Evolutionary conservation across 2,329 filamentous ascomycete genomes (phyloP).

Genomic region (Paracoccidioides brasiliensis): DNA sequence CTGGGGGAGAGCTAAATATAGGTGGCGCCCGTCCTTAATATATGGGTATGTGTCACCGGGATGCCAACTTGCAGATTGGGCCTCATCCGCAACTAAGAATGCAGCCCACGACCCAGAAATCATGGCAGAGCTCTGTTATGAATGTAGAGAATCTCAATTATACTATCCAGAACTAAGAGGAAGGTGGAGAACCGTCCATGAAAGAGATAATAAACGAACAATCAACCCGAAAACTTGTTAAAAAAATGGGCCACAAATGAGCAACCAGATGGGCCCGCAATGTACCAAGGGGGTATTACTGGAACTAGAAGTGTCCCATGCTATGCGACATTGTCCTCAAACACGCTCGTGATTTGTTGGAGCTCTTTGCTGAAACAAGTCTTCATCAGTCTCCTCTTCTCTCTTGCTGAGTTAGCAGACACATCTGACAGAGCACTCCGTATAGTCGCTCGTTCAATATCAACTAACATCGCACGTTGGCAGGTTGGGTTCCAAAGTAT

Average conservation of each 20-base stretch:
- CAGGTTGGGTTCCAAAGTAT: slow-evolving; percentile 10
- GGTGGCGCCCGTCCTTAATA: too few relatives aligned
- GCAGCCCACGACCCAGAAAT: too few relatives aligned
- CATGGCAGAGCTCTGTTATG: too few relatives aligned
- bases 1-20: too few relatives aligned
- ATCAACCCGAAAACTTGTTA: neutral
- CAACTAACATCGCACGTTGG: slow-evolving; percentile 7
- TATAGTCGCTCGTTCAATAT: slow-evolving; percentile 3
- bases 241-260: neutral
- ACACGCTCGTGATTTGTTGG: neutral
- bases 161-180: too few relatives aligned
- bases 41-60: too few relatives aligned
- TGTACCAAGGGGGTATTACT: neutral
- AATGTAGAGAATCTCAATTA: too few relatives aligned
- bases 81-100: too few relatives aligned
- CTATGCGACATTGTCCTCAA: neutral
- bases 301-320: neutral
- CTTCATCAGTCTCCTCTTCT: neutral
- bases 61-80: too few relatives aligned
- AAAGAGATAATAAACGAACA: too few relatives aligned
- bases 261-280: neutral
- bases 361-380: slow-evolving; percentile 1
- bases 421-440: neutral
- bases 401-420: neutral
- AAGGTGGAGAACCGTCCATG: too few relatives aligned